Percentiles rank a stretch among this genome's conserved stretches.
These are phyloP conservation scores for Chaetomiaceae sp. DNA, from an alignment of 2,329 filamentous ascomycete species.

Conservation along the genomic window DNA sequence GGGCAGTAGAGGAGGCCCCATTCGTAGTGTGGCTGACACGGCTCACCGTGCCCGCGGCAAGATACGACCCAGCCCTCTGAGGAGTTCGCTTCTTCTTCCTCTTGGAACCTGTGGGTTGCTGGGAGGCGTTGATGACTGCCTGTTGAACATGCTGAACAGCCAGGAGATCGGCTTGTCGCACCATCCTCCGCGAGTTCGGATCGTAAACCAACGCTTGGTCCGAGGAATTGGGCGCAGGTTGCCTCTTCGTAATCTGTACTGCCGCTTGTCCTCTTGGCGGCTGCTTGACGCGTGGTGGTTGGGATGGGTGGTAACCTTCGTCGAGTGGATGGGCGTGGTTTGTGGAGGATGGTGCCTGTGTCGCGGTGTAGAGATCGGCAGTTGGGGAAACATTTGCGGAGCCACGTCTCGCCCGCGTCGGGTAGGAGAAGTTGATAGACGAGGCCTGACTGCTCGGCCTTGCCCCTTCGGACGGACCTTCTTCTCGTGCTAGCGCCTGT, in stretches of 20 bases:
- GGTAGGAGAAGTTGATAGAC: constrained; percentile 58
- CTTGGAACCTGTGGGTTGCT: constrained; percentile 34
- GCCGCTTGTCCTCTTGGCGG: constrained; percentile 4
- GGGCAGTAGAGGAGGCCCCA: background rate
- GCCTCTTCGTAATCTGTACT: constrained; percentile 21
- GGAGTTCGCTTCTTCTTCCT: constrained; percentile 39
- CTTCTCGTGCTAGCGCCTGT: constrained; percentile 11
- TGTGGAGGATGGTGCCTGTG: constrained; percentile 5
- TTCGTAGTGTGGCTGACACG: constrained; percentile 39
- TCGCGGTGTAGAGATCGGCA: constrained; percentile 12
- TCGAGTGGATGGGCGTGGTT: constrained; percentile 6
- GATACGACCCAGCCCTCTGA: constrained; percentile 42
- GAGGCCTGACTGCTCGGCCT: constrained; percentile 46
- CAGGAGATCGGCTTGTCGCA: constrained; percentile 44
- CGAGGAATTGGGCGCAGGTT: constrained; percentile 28
- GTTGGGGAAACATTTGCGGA: constrained; percentile 36
- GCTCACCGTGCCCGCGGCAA: constrained; percentile 50
- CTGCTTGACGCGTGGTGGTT: constrained; percentile 18
- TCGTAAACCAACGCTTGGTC: constrained; percentile 55
- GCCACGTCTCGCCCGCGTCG: constrained; percentile 40
- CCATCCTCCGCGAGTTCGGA: constrained; percentile 61
- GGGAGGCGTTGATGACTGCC: constrained; percentile 37
- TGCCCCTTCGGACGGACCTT: constrained; percentile 27
- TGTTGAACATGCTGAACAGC: constrained; percentile 44
- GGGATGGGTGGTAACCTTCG: constrained; percentile 16